A percentile compares a stretch with the other conserved stretches of the same genome.
Conservation (phyloP, 768 basidiomycete species). For the Boletus rubescentipes region DNA sequence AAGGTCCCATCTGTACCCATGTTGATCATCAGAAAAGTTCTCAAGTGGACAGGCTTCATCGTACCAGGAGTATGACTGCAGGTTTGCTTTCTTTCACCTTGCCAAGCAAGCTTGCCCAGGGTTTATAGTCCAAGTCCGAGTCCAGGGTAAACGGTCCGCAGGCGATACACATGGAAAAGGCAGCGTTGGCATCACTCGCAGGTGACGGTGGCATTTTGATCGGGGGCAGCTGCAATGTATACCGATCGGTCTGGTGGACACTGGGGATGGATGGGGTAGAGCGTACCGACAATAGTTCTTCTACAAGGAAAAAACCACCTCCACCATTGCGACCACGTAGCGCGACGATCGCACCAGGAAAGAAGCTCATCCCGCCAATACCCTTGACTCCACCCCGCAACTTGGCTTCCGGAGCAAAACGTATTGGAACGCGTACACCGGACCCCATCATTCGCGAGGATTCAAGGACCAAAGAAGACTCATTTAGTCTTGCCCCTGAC, state of each 20-base stretch:
- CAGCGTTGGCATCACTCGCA: conserved; percentile 32
- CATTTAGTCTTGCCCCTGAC: conserved; percentile 65
- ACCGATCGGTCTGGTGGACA: neutral
- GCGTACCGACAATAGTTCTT: conserved; percentile 78
- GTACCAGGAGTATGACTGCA: conserved; percentile 74
- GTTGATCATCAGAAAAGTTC: neutral
- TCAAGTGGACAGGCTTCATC: conserved; percentile 9
- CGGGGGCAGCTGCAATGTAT: conserved; percentile 56
- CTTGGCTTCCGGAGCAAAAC: conserved; percentile 64
- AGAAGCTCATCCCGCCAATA: conserved; percentile 67
- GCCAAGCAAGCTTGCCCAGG: conserved; percentile 64
- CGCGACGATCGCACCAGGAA: conserved; percentile 86
- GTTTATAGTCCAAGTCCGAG: conserved; percentile 69
- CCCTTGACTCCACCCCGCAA: conserved; percentile 65
- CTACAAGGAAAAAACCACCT: conserved; percentile 81
- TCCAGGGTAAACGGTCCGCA: conserved; percentile 88
- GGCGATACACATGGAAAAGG: conserved; percentile 69
- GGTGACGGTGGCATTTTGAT: conserved; percentile 46
- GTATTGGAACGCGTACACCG: conserved; percentile 65
- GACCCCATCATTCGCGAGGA: conserved; percentile 74
- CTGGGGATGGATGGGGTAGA: neutral
- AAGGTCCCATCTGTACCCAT: conserved; percentile 77
- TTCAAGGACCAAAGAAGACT: conserved; percentile 76
- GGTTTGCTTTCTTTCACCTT: conserved; percentile 66
- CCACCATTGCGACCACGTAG: conserved; percentile 90